Evolutionary conservation across 176 grass and related monocot genomes (phyloP), one percentile per base, ranked within the genome.

Genomic region (Ensete ventricosum): DNA sequence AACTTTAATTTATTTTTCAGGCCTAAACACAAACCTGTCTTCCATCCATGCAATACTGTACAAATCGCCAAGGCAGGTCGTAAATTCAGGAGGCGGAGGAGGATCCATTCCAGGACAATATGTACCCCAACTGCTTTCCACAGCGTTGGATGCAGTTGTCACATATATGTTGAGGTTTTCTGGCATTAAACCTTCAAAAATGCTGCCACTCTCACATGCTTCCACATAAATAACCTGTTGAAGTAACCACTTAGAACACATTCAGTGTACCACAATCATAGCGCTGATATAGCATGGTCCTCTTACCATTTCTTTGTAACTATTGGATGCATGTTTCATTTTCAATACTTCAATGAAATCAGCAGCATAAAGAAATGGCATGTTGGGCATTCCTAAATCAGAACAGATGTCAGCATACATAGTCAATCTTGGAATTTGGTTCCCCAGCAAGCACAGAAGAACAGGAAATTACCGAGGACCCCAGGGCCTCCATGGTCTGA

Each of bases 31-130:
- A 52, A 79, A 97, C 94, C 94, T 97, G 54, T 97, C 94, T 82
- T 97, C 94, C 90, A 97, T 90, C 94, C 94, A 97, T 81, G 94
- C 70, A 79, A 97, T 79, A 73, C 94, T 97, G 75, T 97, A 97
- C 77, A 91, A 43, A 66, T 97, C 94, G 52, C 94, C 94, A 55
- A 97, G 82, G 68, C 94, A 97, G 34, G 90, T 93, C 22, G 73
- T 76, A 82, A 82, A 97, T 62, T 87, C 90, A 25, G 81, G 27
- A 67, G 93, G 93, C 7, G 93, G 90, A 16, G 93, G 20, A 29
- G 85, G 75, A 14, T 87, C 48, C 82, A 72, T 83, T 10, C 88
- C 87, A 72, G 93, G 93, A 72, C 93, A 97, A 72, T 97, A 97
- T 59, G 90, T 90, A 48, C 85, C 93, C 82, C 83, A 97, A 73